These are phyloP conservation scores for Penicillium palitans DNA, from an alignment of 2,329 filamentous ascomycete genomes.

Conservation along the genomic window DNA sequence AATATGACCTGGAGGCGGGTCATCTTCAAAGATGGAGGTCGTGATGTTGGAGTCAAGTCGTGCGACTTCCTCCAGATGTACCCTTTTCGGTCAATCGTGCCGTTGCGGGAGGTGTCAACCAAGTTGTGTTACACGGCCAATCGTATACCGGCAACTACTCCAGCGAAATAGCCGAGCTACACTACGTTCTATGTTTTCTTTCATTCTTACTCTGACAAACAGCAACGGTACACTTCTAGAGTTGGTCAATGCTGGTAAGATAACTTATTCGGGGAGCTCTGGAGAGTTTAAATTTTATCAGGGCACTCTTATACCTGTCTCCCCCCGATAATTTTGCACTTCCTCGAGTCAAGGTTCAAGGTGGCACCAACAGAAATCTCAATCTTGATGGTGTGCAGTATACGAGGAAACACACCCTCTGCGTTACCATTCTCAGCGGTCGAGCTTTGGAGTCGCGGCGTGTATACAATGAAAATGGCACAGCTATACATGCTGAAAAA, in stretches of 20 bases:
- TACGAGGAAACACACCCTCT: slow-evolving; percentile 15
- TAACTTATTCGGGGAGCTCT: not conserved
- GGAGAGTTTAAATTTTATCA: slow-evolving; percentile 4
- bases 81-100: slow-evolving; percentile 42
- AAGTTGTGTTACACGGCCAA: slow-evolving; percentile 49
- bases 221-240: slow-evolving; percentile 14
- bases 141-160: slow-evolving; percentile 46
- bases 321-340: slow-evolving; percentile 48
- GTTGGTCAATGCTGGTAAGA: slow-evolving; percentile 16
- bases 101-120: slow-evolving; percentile 46
- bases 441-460: slow-evolving; percentile 35
- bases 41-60: slow-evolving; percentile 24
- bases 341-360: slow-evolving; percentile 38
- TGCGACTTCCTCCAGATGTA: slow-evolving; percentile 31
- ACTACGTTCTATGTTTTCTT: slow-evolving; percentile 45
- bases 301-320: slow-evolving; percentile 50
- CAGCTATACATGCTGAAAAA: slow-evolving; percentile 17
- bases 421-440: slow-evolving; percentile 44
- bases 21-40: slow-evolving; percentile 42
- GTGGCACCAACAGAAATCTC: slow-evolving; percentile 24
- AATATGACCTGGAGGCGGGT: slow-evolving; percentile 41
- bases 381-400: slow-evolving; percentile 14
- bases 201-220: slow-evolving; percentile 29
- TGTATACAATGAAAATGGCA: slow-evolving; percentile 16
- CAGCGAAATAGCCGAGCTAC: slow-evolving; percentile 51